Conservation (phyloP, 2,329 filamentous ascomycete genomes). For the Botrytis hyacinthi region DNA sequence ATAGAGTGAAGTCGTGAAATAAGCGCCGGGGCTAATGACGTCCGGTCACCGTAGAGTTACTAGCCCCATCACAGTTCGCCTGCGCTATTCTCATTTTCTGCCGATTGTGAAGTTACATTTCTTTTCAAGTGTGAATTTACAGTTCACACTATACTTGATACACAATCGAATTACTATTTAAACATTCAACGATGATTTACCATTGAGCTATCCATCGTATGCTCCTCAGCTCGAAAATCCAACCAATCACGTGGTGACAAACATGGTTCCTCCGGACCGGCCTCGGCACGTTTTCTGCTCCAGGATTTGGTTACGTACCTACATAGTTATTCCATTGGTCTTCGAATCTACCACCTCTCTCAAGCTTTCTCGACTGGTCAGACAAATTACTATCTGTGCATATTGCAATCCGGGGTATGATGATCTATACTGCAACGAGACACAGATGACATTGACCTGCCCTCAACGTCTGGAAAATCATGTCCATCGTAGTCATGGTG, state of each 20-base stretch:
- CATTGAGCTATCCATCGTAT: not conserved
- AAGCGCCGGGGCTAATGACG: not conserved
- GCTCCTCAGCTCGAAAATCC: not conserved
- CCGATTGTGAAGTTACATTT: not conserved
- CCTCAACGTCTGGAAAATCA: not conserved
- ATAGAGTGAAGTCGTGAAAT: not conserved
- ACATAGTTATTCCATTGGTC: not conserved
- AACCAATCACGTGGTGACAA: not conserved
- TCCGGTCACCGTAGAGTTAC: not conserved
- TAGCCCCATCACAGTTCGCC: not conserved
- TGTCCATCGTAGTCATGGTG: not conserved
- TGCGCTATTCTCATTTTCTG: not conserved
- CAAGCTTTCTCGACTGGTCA: not conserved
- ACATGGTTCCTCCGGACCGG: not conserved
- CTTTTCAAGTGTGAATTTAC: not conserved
- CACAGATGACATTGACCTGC: not conserved
- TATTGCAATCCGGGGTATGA: constrained; percentile 1
- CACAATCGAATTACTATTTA: not conserved
- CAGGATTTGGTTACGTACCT: not conserved
- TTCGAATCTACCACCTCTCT: not conserved
- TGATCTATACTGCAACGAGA: not conserved
- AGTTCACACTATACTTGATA: not conserved
- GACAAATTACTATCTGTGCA: too few species aligned
- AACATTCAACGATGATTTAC: not conserved
- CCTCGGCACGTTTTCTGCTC: not conserved